Percentiles rank a stretch among this genome's conserved stretches.
These are phyloP conservation scores for Lactifluus hygrophoroides DNA, from an alignment of 768 basidiomycete species.

Conservation along the genomic window DNA sequence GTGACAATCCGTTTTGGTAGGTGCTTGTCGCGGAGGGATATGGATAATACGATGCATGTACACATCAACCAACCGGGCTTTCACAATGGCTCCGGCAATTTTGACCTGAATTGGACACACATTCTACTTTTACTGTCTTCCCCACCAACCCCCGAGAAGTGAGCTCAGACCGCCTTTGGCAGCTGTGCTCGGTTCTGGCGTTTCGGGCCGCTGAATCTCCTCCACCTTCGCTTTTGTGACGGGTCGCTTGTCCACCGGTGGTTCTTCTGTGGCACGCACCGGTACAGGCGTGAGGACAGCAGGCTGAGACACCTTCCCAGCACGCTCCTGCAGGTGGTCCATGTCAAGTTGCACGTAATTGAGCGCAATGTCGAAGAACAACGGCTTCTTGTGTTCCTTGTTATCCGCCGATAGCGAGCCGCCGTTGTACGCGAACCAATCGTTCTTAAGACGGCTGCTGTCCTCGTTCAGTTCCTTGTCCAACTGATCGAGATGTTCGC, in stretches of 20 bases:
- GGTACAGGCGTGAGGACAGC: slow-evolving; percentile 22
- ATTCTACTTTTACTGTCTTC: slow-evolving; percentile 27
- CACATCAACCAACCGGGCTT: neutral
- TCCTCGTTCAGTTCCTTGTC: slow-evolving; percentile 43
- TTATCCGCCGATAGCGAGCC: slow-evolving; percentile 39
- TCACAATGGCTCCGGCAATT: neutral
- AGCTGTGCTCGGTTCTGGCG: slow-evolving; percentile 40
- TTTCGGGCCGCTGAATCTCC: slow-evolving; percentile 39
- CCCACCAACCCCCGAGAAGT: slow-evolving; percentile 82
- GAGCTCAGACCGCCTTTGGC: slow-evolving; percentile 50
- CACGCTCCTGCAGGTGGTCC: slow-evolving; percentile 61
- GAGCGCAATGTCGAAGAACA: slow-evolving; percentile 91
- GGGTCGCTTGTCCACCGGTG: slow-evolving; percentile 38
- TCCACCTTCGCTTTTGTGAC: slow-evolving; percentile 47
- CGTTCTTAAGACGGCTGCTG: slow-evolving; percentile 48
- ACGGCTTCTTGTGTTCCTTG: slow-evolving; percentile 62
- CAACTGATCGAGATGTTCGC: slow-evolving; percentile 39
- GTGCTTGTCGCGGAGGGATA: neutral
- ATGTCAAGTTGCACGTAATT: slow-evolving; percentile 88
- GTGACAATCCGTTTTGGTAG: too few species aligned
- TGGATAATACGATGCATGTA: neutral
- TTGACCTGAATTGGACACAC: neutral
- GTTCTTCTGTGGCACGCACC: slow-evolving; percentile 23
- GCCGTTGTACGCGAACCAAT: slow-evolving; percentile 76
- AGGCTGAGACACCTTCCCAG: slow-evolving; percentile 45